These are phyloP conservation scores for Dimocarpus longan DNA, from an alignment of 345 rosid species.

Conservation along the genomic window DNA sequence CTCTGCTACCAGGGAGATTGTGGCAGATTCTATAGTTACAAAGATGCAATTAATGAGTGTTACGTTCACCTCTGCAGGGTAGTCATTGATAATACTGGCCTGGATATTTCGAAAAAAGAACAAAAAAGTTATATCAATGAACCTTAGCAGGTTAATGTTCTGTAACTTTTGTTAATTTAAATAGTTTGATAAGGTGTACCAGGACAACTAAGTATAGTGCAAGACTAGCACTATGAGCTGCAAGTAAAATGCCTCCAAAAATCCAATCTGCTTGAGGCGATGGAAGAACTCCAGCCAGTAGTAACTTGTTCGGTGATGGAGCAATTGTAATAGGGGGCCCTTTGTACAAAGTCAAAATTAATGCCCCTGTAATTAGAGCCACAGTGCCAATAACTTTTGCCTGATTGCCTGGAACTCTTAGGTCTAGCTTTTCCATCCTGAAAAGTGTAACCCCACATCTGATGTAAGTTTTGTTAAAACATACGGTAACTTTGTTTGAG, in stretches of 20 bases:
- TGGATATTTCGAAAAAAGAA: not conserved
- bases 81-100: slow-evolving; percentile 29
- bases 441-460: not conserved
- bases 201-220: slow-evolving; percentile 12
- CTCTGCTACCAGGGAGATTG: slow-evolving; percentile 22
- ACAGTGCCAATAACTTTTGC: slow-evolving; percentile 34
- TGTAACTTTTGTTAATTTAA: not conserved
- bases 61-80: slow-evolving; percentile 28
- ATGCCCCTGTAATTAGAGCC: slow-evolving; percentile 27
- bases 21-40: slow-evolving; percentile 20
- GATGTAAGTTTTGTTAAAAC: no score
- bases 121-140: not conserved
- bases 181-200: not conserved
- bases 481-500: no score
- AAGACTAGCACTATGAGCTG: slow-evolving; percentile 13
- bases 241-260: slow-evolving; percentile 20
- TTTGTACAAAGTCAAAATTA: slow-evolving; percentile 33
- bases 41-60: slow-evolving; percentile 19
- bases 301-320: not conserved
- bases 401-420: slow-evolving; percentile 23
- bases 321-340: slow-evolving; percentile 17
- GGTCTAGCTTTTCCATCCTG: slow-evolving; percentile 36
- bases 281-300: not conserved
- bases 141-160: not conserved
- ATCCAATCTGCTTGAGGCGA: slow-evolving; percentile 13